Evolutionary conservation across 495 filamentous ascomycete species (phyloP), one percentile per base, ranked within the genome.

Genomic region (Pyrenula massariospora): DNA sequence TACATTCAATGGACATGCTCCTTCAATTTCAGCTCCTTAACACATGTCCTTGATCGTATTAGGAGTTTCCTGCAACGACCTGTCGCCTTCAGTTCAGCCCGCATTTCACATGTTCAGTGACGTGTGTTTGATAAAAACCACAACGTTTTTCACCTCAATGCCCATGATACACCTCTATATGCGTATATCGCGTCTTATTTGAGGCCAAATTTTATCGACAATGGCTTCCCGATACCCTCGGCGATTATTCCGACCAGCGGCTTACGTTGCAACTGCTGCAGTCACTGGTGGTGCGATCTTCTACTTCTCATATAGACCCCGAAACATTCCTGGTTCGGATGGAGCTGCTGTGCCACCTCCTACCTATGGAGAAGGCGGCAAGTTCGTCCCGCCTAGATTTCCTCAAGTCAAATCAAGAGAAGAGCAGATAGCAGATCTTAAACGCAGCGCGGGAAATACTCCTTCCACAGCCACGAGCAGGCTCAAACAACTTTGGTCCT

Each of bases 321-420:
- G 86, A 59, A 88, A 92, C 66, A 89, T 95, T 51, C 89, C 89
- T 47, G 91, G 91, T 53, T 83, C 81, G 57, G 87, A 93, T 62
- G 83, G 83, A 24, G 83, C 88, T 0, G 83, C 81, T 12, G 89
- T 93, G 15, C 86, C 88, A 21, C 89, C 89, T 20, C 89, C 89
- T 3, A 85, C 86, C 50, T 91, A 88, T 65, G 84, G 81, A 60
- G 80, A 81, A 59, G 86, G 84, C 57, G 90, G 91, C 57, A 81
- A 83, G 36, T 86, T 92, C 61, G 79, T 80, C 15, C 87, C 91
- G 3, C 89, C 90, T 1, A 82, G 84, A 47, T 96, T 96, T 65
- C 91, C 91, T 8, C 69, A 70, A 19, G 79, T 91, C 56, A 93
- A 91, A 68, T 78, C 77, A 22, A 79, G 91, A 48, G 61, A 71